Evolutionary conservation across 192 early-diverging fungal species (phyloP).

Genomic region (Linnemannia schmuckeri): DNA sequence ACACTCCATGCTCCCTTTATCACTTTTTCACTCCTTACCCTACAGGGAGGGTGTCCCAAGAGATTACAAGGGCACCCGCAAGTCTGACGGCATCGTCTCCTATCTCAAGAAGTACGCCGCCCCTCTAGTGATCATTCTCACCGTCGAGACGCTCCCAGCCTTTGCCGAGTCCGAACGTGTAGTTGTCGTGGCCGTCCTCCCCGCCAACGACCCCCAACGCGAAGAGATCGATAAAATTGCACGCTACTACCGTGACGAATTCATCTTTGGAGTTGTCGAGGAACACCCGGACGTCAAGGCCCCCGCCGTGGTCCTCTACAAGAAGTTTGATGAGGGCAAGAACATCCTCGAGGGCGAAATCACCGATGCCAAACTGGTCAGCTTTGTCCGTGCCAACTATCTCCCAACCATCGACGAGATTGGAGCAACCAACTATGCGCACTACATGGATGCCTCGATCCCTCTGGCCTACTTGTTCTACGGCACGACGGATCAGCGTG

Average conservation of each 20-base stretch:
- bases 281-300: constrained; percentile 54
- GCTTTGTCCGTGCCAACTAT: constrained; percentile 83
- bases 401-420: constrained; percentile 90
- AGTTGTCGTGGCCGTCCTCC: constrained; percentile 88
- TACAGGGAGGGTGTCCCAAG: constrained; percentile 70
- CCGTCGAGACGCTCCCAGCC: constrained; percentile 71
- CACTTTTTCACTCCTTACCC: neutral
- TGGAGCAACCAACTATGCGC: constrained; percentile 84
- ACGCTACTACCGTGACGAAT: constrained; percentile 86
- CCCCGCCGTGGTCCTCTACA: constrained; percentile 84
- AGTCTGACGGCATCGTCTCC: constrained; percentile 83
- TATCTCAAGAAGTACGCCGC: constrained; percentile 93
- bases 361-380: constrained; percentile 62
- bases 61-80: constrained; percentile 89
- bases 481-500: constrained; percentile 68
- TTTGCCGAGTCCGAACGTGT: constrained; percentile 87
- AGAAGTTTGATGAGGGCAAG: constrained; percentile 90
- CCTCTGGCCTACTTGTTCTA: constrained; percentile 93
- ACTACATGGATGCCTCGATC: constrained; percentile 84
- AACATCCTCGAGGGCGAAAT: constrained; percentile 70
- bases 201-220: constrained; percentile 64
- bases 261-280: constrained; percentile 78
- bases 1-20: neutral
- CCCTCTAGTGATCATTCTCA: constrained; percentile 82
- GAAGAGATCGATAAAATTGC: constrained; percentile 74